These are phyloP conservation scores for Calonectria pauciramosa DNA, from an alignment of 2,329 filamentous ascomycete genomes.

Conservation along the genomic window DNA sequence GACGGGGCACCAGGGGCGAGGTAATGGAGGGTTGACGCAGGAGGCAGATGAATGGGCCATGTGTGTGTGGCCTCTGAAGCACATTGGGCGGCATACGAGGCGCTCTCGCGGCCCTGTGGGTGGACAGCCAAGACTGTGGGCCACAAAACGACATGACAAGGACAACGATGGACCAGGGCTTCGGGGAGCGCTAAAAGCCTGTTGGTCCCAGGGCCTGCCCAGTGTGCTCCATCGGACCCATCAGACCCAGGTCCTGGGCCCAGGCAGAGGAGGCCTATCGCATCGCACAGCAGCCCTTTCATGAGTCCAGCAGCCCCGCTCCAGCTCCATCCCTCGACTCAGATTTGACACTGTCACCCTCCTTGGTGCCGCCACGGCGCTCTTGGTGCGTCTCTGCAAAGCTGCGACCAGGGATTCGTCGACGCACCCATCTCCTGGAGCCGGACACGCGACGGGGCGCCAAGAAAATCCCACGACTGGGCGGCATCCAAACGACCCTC, in stretches of 20 bases:
- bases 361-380: constrained; percentile 19
- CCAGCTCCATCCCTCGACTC: background rate
- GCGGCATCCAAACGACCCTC: background rate
- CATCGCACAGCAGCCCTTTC: background rate
- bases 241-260: background rate
- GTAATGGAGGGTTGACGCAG: constrained; percentile 8
- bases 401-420: constrained; percentile 26
- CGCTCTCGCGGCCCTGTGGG: constrained; percentile 10
- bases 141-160: constrained; percentile 7
- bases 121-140: constrained; percentile 7
- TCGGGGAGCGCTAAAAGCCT: constrained; percentile 33
- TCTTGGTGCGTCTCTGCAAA: constrained; percentile 16
- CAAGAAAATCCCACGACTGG: constrained; percentile 23
- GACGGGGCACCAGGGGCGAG: constrained; percentile 16
- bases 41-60: constrained; percentile 4
- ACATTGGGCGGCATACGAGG: constrained; percentile 11
- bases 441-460: constrained; percentile 26
- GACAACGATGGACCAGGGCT: constrained; percentile 31
- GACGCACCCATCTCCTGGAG: constrained; percentile 31
- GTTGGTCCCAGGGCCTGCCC: constrained; percentile 20
- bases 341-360: constrained; percentile 14
- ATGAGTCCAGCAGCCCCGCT: constrained; percentile 8
- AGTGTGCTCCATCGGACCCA: background rate
- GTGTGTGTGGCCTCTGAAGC: constrained; percentile 6
- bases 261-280: constrained; percentile 13